Conservation (phyloP, 140 eudicot genomes). For the Senecio squalidus region DNA sequence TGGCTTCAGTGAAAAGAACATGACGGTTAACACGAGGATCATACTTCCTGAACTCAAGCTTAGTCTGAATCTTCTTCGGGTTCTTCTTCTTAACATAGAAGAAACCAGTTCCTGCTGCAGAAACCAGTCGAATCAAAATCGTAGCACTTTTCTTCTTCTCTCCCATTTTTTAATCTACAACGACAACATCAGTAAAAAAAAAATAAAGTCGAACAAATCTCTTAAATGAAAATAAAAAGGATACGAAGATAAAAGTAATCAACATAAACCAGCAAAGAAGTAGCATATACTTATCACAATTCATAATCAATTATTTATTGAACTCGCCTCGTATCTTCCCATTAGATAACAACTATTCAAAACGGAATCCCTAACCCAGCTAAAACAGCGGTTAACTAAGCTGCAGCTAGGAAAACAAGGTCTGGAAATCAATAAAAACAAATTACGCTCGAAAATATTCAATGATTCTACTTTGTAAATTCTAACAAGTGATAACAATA, state of each 20-base stretch:
- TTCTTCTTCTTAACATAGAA: slow-evolving; percentile 88
- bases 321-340: neutral
- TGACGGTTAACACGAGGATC: slow-evolving; percentile 94
- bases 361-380: neutral
- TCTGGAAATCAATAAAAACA: too few species aligned
- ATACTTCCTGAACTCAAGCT: slow-evolving; percentile 84
- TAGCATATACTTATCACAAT: neutral
- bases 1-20: slow-evolving; percentile 83
- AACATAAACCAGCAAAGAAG: neutral
- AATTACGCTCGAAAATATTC: too few species aligned
- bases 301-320: neutral
- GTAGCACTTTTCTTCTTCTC: slow-evolving; percentile 82
- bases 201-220: neutral
- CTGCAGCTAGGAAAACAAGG: too few species aligned
- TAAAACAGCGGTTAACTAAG: too few species aligned
- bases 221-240: neutral
- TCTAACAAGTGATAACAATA: too few species aligned
- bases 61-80: slow-evolving; percentile 60
- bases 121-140: slow-evolving; percentile 59
- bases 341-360: too few species aligned
- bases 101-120: slow-evolving; percentile 96
- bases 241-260: neutral
- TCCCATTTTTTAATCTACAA: slow-evolving; percentile 48
- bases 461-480: too few species aligned
- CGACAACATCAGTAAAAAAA: slow-evolving; percentile 1